phyloP scores from a whole-genome alignment of 1,139 yeast genomes.

The Magnusiomyces clavatus region DNA sequence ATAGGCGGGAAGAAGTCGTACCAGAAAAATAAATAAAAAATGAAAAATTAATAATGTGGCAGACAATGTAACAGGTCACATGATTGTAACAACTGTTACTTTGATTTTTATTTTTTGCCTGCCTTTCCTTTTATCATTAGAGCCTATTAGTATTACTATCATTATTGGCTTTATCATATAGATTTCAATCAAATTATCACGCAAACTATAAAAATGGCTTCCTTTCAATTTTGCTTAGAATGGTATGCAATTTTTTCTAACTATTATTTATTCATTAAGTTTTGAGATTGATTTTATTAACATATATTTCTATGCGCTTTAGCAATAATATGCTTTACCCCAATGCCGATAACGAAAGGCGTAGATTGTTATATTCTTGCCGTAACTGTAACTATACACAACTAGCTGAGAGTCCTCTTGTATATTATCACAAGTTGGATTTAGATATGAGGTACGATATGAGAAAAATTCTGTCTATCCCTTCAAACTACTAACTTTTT shows the following conservation, averaged over 20 bases:
- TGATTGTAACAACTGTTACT: not conserved
- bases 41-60: no score
- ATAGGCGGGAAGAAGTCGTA: not conserved
- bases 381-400: conserved; percentile 94
- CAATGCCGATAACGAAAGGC: conserved; percentile 74
- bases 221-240: conserved; percentile 87
- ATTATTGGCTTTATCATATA: not conserved
- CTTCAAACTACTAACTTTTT: not conserved
- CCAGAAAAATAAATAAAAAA: not conserved
- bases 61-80: not conserved
- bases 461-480: not conserved
- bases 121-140: not conserved
- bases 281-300: not conserved
- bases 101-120: no score
- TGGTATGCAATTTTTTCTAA: conserved; percentile 40
- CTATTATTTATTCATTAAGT: not conserved
- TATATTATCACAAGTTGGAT: conserved; percentile 87
- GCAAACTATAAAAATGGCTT: conserved; percentile 24
- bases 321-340: conserved; percentile 97
- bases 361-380: conserved; percentile 78
- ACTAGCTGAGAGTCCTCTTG: conserved; percentile 80
- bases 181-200: not conserved
- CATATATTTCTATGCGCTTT: not conserved
- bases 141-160: not conserved
- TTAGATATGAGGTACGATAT: conserved; percentile 49